Evolutionary conservation across 2,329 filamentous ascomycete genomes (phyloP), one percentile per base, ranked within the genome.

Genomic region (Daldinia eschscholtzii): DNA sequence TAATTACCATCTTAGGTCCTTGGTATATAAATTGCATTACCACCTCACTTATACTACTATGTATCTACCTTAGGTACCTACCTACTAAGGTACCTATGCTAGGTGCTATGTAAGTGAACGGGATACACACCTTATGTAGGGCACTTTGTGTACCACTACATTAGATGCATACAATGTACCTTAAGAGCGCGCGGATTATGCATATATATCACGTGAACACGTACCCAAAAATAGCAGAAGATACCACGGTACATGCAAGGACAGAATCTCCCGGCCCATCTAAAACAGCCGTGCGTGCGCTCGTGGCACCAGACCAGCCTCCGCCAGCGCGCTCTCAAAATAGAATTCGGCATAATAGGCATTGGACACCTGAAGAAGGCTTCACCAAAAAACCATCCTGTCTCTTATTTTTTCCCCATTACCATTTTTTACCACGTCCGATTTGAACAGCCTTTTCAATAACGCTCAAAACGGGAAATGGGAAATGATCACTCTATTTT

Each of bases 211-310:
- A 71, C 69, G 69, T 71, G 68, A 57, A 12, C 9, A 4, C 30
- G 44, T 65, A n/a, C 39, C 69, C 61, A 71, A 62, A 67, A 67
- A 69, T 71, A 69, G 69, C 30, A 39, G 7, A 18, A 15, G 13
- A 5, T 30, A 57, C 33, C 20, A 28, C 23, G 53, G 53, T 57
- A 57, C 53, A 57, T 57, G 44, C 37, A 52, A 56, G 35, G 20
- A 20, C 35, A 61, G 66, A 66, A 33, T 30, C 63, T 69, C 63
- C 66, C 65, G 65, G 65, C 41, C 66, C 61, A 69, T 69, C 66
- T 69, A 71, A 71, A 71, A 71, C 69, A 69, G 64, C 69, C 69
- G 69, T 71, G 69, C 69, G 69, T 71, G 69, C 62, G 66, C 66
- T 69, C 61, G 63, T 69, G 57, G 62, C 48, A 64, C 66, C 66